Percentiles rank a stretch among this genome's conserved stretches.
Conservation (phyloP, 805 yeast species). For the Diddensiella transvaalensis region DNA sequence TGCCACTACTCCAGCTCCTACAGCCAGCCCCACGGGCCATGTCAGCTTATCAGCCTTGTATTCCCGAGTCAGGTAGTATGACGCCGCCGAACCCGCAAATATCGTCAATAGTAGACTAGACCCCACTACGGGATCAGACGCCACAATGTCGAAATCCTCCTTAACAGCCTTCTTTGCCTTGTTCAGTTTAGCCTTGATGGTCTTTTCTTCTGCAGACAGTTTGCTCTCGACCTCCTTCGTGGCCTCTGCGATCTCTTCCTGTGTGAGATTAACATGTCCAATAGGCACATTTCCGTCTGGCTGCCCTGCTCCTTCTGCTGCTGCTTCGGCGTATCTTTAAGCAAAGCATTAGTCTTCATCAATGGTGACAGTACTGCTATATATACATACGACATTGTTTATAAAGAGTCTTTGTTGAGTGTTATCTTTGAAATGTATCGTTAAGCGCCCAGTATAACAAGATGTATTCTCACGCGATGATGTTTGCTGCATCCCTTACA, state of each 20-base stretch:
- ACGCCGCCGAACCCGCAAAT: slow-evolving; percentile 22
- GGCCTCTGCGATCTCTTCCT: slow-evolving; percentile 6
- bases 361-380: no score
- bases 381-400: no score
- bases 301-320: slow-evolving; percentile 11
- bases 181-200: neutral
- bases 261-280: neutral
- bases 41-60: slow-evolving; percentile 20
- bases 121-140: slow-evolving; percentile 23
- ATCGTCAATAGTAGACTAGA: slow-evolving; percentile 19
- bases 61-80: slow-evolving; percentile 16
- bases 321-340: slow-evolving; percentile 16
- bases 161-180: slow-evolving; percentile 5
- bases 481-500: no score
- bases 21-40: slow-evolving; percentile 16
- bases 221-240: slow-evolving; percentile 3
- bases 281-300: slow-evolving; percentile 10
- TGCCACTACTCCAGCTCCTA: slow-evolving; percentile 13
- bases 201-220: slow-evolving; percentile 1
- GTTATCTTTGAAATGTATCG: no score
- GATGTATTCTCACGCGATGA: no score
- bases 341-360: no score
- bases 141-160: slow-evolving; percentile 13
- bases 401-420: no score
- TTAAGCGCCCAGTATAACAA: no score